phyloP scores from a whole-genome alignment of 169 alveolate species.

The Plasmodium vinckei region DNA sequence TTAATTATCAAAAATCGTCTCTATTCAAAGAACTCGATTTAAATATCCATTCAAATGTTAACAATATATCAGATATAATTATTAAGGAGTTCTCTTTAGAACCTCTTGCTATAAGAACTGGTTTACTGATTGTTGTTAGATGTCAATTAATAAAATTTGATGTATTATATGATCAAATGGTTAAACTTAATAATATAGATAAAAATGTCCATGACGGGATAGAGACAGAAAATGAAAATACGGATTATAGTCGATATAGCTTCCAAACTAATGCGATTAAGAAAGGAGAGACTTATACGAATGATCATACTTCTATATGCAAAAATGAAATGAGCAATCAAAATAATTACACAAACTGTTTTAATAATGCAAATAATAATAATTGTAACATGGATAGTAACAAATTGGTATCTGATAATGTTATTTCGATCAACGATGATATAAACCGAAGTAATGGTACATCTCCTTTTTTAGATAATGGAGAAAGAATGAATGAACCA shows the following conservation, averaged over 20 bases:
- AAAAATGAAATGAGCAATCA: neutral
- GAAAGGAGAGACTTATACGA: neutral
- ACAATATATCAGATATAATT: constrained; percentile 64
- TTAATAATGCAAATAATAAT: neutral
- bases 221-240: neutral
- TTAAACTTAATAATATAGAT: constrained; percentile 6
- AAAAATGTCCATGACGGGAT: neutral
- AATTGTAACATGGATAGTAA: neutral
- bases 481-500: neutral
- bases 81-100: constrained; percentile 59
- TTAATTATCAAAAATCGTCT: constrained; percentile 87
- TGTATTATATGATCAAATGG: constrained; percentile 15
- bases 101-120: constrained; percentile 54
- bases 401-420: neutral
- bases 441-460: neutral
- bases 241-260: neutral
- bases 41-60: constrained; percentile 85
- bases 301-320: neutral
- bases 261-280: too few relatives aligned
- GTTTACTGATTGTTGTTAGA: constrained; percentile 36
- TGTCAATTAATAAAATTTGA: constrained; percentile 46
- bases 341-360: neutral
- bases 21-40: constrained; percentile 82
- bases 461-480: neutral
- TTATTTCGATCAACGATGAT: neutral